A percentile compares a stretch with the other conserved stretches of the same genome.
Conservation (phyloP, 1,284 basidiomycete species). For the Malassezia dermatis region DNA sequence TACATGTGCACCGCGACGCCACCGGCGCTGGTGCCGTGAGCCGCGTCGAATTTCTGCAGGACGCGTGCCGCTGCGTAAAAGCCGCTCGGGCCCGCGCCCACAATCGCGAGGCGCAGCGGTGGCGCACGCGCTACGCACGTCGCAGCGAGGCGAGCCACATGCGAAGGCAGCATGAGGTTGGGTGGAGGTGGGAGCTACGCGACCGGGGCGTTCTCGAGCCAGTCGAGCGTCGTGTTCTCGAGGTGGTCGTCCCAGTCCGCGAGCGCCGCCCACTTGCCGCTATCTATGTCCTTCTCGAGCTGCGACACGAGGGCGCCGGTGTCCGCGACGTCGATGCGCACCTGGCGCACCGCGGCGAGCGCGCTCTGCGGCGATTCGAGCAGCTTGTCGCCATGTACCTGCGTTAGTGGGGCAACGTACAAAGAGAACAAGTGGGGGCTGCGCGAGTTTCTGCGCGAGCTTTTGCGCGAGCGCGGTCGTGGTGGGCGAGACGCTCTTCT, state of each 20-base stretch:
- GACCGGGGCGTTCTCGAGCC: constrained; percentile 4
- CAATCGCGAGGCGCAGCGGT: constrained; percentile 56
- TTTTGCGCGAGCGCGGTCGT: constrained; percentile 10
- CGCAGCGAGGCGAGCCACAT: not conserved
- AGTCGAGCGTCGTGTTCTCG: constrained; percentile 10
- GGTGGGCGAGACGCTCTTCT: not conserved
- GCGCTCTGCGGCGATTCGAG: not conserved
- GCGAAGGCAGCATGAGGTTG: not conserved
- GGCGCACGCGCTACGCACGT: constrained; percentile 2
- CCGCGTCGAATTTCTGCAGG: constrained; percentile 21
- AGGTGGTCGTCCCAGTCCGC: constrained; percentile 19
- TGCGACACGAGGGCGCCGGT: not conserved
- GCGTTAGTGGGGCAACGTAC: constrained; percentile 1
- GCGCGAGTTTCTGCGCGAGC: not conserved
- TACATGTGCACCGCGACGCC: constrained; percentile 63
- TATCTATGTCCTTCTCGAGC: not conserved
- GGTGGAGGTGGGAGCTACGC: not conserved
- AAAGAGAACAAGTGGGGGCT: not conserved
- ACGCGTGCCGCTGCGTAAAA: constrained; percentile 68
- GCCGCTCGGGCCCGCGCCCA: constrained; percentile 83
- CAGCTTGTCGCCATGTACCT: constrained; percentile 6
- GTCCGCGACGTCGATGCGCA: not conserved
- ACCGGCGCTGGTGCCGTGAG: constrained; percentile 11
- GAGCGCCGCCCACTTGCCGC: constrained; percentile 3
- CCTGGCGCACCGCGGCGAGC: not conserved